These are phyloP conservation scores for Paecilomyces sp. DNA, from an alignment of 2,329 filamentous ascomycete species.

Conservation along the genomic window DNA sequence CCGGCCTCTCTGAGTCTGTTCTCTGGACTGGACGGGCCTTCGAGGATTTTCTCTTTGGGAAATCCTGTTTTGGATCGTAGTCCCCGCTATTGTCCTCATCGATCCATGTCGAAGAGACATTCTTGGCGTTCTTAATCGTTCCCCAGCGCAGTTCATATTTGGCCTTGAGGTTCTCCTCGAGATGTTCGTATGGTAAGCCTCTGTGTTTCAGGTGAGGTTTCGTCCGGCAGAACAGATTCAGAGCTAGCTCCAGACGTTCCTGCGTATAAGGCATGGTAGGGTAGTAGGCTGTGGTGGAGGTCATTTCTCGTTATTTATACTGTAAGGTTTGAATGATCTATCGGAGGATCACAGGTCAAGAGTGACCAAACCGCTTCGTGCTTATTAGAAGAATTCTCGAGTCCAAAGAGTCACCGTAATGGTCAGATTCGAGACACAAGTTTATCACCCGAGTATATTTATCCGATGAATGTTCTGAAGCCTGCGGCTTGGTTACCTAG, in stretches of 20 bases:
- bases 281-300: neutral
- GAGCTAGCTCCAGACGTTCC: constrained; percentile 2
- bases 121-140: neutral
- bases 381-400: too few relatives aligned
- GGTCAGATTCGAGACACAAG: too few relatives aligned
- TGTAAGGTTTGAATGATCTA: too few relatives aligned
- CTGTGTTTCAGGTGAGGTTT: constrained; percentile 17
- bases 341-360: too few relatives aligned
- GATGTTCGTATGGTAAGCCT: constrained; percentile 11
- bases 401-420: too few relatives aligned
- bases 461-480: too few relatives aligned
- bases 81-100: constrained; percentile 29
- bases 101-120: constrained; percentile 16
- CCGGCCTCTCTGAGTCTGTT: neutral
- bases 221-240: constrained; percentile 1
- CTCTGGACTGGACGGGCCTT: neutral
- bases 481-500: too few relatives aligned
- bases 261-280: constrained; percentile 1
- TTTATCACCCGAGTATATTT: too few relatives aligned
- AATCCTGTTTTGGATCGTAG: constrained; percentile 17
- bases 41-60: neutral
- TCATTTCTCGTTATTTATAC: neutral
- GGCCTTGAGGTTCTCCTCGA: constrained; percentile 2
- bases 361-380: too few relatives aligned
- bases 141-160: constrained; percentile 17